Evolutionary conservation across 441 rosid species (phyloP), one percentile per base, ranked within the genome.

Genomic region (Pelargonium myrrhifolium): DNA sequence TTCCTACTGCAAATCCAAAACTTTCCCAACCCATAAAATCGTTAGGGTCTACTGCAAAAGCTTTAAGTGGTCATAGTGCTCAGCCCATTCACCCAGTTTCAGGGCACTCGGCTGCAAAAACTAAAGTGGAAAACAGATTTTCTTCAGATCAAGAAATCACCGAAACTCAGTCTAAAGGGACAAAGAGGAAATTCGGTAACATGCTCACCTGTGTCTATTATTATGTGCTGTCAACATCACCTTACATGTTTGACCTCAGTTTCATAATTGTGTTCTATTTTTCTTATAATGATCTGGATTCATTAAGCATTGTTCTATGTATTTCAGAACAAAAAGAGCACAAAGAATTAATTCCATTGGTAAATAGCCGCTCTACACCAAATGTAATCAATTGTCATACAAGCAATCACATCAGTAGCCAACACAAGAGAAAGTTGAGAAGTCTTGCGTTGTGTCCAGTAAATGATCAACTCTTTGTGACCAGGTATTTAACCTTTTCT

Each of bases 401-500:
- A 17, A 85, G 90, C 75, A 86, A 82, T 71, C 86, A 85, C 63
- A 77, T 93, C 71, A 67, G 93, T 28, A 88, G 96, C 77, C 97
- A 86, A 87, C 98, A 93, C 78, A 90, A 85, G 84, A 90, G 98
- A 81, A 93, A 90, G 79, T 78, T 93, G 68, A 87, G 98, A 85
- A 85, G 89, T 83, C 83, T 93, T 71, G 82, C 83, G 58, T 58
- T 88, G 10, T 85, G 89, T 79, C 96, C 97, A 7, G 87, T 79
- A 51, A 84, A 90, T 71, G 90, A 93, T 62, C 89, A 82, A 68
- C 92, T 89, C 53, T 93, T 93, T 70, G 95, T 84, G 65, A 90
- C 96, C 71, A 93, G 98, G 97, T 89, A 77, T 72, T 65, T 66
- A 3, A 64, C 62, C 35, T 58, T 21, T 62, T 64, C 15, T 10